A percentile compares a stretch with the other conserved stretches of the same genome.
These are phyloP conservation scores for Prunus mume DNA, from an alignment of 306 rosid species.

Conservation along the genomic window DNA sequence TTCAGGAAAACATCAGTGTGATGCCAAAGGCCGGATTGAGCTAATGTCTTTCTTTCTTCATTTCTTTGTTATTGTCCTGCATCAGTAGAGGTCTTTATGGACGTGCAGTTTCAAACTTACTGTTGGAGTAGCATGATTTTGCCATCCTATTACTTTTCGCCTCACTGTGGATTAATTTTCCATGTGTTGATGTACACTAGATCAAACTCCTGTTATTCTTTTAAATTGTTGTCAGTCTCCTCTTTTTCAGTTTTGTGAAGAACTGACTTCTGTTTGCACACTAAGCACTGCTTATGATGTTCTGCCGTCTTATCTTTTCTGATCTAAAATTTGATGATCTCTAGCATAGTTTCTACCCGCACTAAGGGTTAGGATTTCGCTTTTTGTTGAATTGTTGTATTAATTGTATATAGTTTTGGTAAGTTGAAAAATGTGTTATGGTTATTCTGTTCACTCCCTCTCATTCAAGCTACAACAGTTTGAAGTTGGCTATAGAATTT, in stretches of 20 bases:
- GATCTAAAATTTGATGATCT: not conserved
- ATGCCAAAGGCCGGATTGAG: no score
- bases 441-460: not conserved
- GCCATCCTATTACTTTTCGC: not conserved
- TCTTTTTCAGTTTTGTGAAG: not conserved
- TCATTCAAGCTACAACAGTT: not conserved
- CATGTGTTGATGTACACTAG: not conserved
- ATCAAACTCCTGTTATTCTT: not conserved
- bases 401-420: not conserved
- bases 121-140: not conserved
- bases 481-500: not conserved
- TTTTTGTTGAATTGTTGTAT: not conserved
- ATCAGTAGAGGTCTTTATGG: not conserved
- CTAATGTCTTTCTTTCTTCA: not conserved
- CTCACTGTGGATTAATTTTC: not conserved
- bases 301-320: not conserved
- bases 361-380: not conserved
- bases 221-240: not conserved
- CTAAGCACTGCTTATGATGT: not conserved
- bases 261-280: not conserved
- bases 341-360: not conserved
- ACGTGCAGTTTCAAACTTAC: not conserved
- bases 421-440: not conserved
- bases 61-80: not conserved
- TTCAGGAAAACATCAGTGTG: no score